phyloP scores from a whole-genome alignment of 140 eudicot species.

The Ambrosia hybrid region DNA sequence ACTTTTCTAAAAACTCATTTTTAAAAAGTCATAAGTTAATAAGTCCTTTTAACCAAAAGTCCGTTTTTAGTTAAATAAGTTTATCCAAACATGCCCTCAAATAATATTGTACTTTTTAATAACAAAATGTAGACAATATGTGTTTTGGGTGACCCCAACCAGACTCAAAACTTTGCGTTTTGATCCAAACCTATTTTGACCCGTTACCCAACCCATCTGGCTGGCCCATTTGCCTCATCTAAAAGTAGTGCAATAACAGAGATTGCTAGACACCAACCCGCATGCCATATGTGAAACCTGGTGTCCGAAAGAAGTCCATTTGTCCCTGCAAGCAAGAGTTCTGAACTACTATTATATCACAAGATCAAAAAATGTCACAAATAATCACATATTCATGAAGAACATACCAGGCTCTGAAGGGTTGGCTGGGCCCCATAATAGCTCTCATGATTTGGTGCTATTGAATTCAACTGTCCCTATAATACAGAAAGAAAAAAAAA shows the following conservation, averaged over 20 bases:
- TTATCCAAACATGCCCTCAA: not conserved
- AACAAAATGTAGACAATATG: not conserved
- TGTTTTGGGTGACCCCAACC: conserved; percentile 5
- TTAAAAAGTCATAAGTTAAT: no score
- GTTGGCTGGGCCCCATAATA: conserved; percentile 63
- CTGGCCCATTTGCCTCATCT: not conserved
- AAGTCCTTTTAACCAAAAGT: no score
- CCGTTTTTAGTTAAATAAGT: no score
- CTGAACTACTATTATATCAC: conserved; percentile 28
- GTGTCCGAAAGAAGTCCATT: conserved; percentile 77
- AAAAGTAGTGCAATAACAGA: not conserved
- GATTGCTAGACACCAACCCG: conserved; percentile 58
- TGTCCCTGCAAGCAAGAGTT: conserved; percentile 66
- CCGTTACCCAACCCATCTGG: not conserved
- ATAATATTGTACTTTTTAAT: not conserved
- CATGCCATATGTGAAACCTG: conserved; percentile 65
- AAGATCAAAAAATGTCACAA: conserved; percentile 4
- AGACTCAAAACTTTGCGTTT: not conserved
- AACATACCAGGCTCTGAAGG: conserved; percentile 68
- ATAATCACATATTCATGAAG: not conserved
- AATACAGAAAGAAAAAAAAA: not conserved
- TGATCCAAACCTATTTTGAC: conserved; percentile 2
- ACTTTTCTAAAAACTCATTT: no score
- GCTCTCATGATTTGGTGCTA: conserved; percentile 75
- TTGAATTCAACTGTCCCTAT: conserved; percentile 79